Base-by-base conservation (phyloP, 768 basidiomycete species). In the Trametes villosa region DNA sequence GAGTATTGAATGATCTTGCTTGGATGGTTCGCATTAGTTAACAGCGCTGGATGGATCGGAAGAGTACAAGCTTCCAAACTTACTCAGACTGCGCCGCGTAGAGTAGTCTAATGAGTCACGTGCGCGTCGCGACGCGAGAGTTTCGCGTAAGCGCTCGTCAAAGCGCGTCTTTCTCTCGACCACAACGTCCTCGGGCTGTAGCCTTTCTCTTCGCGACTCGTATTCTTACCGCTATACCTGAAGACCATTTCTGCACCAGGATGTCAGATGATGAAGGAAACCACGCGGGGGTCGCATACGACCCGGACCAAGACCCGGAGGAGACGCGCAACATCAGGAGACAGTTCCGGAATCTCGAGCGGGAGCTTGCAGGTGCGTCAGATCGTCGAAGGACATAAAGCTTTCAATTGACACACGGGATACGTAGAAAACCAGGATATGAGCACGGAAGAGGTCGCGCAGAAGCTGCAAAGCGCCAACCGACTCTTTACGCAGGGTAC, bases 221-320 rank as follows among this genome's bases (percentile, higher is more conserved):
- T 24, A 17, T 44, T 33, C 22, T 17, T 12, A 22, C n/a, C n/a
- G n/a, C n/a, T n/a, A n/a, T n/a, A n/a, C n/a, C n/a, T n/a, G n/a
- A n/a, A n/a, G n/a, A n/a, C n/a, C n/a, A n/a, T n/a, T n/a, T n/a
- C 53, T 22, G 29, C 6, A 2, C 22, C 27, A 44, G 13, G 6
- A 41, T 31, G 33, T 30, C 12, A 8, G 54, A 44, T 38, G 15
- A 4, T 13, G 17, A 44, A 17, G 20, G 38, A 18, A 51, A 33
- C 9, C 34, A 26, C 11, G 52, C 52, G 36, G 26, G 30, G 2
- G 33, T 55, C 26, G 56, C 36, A 13, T 94, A 91, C 69, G 90
- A 94, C 69, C 92, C 92, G 11, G 90, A 94, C 72, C 92, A 94
- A 70, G 83, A 94, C 76, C 85, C 87, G 5, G 87, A 89, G 62